Percentiles rank a stretch among this genome's conserved stretches.
Conservation (phyloP, 2,329 filamentous ascomycete genomes). For the Lasiodiplodia theobromae region DNA sequence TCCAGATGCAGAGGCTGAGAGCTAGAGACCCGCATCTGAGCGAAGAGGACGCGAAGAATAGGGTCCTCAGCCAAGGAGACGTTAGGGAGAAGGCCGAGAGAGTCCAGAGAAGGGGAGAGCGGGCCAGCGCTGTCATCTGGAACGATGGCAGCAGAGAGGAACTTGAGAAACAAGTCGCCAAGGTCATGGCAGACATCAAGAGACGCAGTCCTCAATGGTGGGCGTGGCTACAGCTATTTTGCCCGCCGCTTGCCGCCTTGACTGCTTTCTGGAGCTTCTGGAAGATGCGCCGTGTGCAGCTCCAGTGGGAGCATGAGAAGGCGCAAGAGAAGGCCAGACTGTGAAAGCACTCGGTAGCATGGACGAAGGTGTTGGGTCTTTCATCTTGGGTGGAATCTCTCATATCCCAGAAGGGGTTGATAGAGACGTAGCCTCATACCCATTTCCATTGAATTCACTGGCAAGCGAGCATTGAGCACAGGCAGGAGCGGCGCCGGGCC, state of each 20-base stretch:
- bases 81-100: slow-evolving; percentile 82
- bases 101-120: slow-evolving; percentile 69
- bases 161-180: slow-evolving; percentile 70
- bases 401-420: background rate
- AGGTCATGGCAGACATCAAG: slow-evolving; percentile 69
- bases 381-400: background rate
- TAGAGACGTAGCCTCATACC: slow-evolving; percentile 9
- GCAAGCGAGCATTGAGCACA: background rate
- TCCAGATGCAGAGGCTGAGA: slow-evolving; percentile 82
- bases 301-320: slow-evolving; percentile 70
- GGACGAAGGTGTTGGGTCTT: background rate
- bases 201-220: slow-evolving; percentile 79
- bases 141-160: slow-evolving; percentile 82
- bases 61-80: slow-evolving; percentile 86
- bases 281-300: slow-evolving; percentile 74
- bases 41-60: slow-evolving; percentile 84
- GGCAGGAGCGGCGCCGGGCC: background rate
- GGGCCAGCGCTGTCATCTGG: slow-evolving; percentile 81
- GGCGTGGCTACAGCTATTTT: slow-evolving; percentile 72
- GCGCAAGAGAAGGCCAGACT: slow-evolving; percentile 65
- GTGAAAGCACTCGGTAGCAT: slow-evolving; percentile 40
- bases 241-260: slow-evolving; percentile 75
- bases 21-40: slow-evolving; percentile 79
- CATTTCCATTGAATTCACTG: background rate
- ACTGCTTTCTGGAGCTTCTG: slow-evolving; percentile 76